Percentiles rank a stretch among this genome's conserved stretches.
phyloP scores from a whole-genome alignment of 495 filamentous ascomycete genomes.

The Massariosphaeria phaeospora region DNA sequence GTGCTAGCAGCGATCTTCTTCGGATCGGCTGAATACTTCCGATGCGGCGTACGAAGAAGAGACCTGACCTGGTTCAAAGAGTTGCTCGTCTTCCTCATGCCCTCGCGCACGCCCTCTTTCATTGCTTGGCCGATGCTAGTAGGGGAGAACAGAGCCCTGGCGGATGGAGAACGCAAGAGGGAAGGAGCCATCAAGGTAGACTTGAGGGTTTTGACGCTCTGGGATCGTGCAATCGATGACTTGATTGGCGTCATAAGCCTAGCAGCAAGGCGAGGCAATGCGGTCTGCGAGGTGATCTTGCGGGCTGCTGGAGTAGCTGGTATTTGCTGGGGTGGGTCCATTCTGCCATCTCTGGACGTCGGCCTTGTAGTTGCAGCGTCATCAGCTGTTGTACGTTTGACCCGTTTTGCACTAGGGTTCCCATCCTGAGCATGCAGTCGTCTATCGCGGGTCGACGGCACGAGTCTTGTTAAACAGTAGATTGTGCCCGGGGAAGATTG shows the following conservation, averaged over 20 bases:
- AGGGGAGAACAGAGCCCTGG: constrained; percentile 9
- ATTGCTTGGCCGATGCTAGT: constrained; percentile 19
- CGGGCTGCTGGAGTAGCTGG: constrained; percentile 34
- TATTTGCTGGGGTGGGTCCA: constrained; percentile 25
- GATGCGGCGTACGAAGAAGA: constrained; percentile 57
- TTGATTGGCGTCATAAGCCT: constrained; percentile 74
- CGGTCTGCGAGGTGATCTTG: constrained; percentile 11
- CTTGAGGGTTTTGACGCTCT: constrained; percentile 55
- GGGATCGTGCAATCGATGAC: constrained; percentile 63
- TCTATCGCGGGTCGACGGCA: constrained; percentile 15
- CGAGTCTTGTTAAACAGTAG: constrained; percentile 30
- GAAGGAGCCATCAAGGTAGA: constrained; percentile 52
- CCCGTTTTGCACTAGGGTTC: constrained; percentile 56
- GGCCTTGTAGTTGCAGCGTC: constrained; percentile 56
- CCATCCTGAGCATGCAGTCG: constrained; percentile 11
- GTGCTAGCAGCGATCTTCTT: constrained; percentile 58
- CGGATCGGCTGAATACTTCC: constrained; percentile 58
- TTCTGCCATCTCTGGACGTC: constrained; percentile 43
- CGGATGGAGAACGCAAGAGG: constrained; percentile 44
- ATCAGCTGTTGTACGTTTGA: constrained; percentile 54
- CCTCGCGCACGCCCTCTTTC: constrained; percentile 16
- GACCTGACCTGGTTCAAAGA: constrained; percentile 47
- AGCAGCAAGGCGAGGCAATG: constrained; percentile 44
- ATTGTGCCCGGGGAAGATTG: constrained; percentile 36
- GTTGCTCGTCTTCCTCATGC: constrained; percentile 28